Evolutionary conservation across 2,329 filamentous ascomycete genomes (phyloP), one percentile per base, ranked within the genome.

Genomic region (Penicillium sp.): DNA sequence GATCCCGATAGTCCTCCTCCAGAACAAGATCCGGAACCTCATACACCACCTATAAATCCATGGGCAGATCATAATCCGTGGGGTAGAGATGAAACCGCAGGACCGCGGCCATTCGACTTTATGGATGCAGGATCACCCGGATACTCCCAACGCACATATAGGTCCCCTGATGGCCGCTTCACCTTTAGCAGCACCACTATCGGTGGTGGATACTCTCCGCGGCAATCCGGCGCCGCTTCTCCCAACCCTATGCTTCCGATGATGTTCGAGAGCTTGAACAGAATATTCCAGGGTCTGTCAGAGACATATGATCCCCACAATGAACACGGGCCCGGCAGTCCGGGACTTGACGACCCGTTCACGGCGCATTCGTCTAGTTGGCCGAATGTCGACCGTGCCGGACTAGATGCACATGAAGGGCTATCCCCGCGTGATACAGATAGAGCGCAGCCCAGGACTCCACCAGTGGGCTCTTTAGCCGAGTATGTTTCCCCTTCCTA

Each of bases 371-470:
- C 44, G 29, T 45, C 47, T 3, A 50, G 46, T 32, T 54, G 50
- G 48, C 20, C 28, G 14, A 20, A 18, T 10, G 7, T 8, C 13
- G 36, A 49, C 6, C 34, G 37, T 24, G 45, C 45, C 20, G 35
- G 4, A 24, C 20, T 20, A 27, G 34, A 52, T 16, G 43, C 47
- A 31, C 34, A 46, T 38, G 51, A 56, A 9, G 70, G 71, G 40
- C 59, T 79, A 35, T 66, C 64, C 42, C 78, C 79, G 27, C 73
- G 77, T 52, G 72, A 80, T 59, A 69, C 74, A 22, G 71, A 78
- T 56, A 66, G 66, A 23, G 70, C 77, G 31, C 77, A 77, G 52
- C 69, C 72, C 13, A 69, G 65, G 44, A 59, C 66, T n/a, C 67
- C 70, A 44, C 74, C 73, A 7, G 64, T 75, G 18, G 70, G 73